phyloP scores from a whole-genome alignment of 345 rosid genomes.

The Lenwebbia sp. region DNA sequence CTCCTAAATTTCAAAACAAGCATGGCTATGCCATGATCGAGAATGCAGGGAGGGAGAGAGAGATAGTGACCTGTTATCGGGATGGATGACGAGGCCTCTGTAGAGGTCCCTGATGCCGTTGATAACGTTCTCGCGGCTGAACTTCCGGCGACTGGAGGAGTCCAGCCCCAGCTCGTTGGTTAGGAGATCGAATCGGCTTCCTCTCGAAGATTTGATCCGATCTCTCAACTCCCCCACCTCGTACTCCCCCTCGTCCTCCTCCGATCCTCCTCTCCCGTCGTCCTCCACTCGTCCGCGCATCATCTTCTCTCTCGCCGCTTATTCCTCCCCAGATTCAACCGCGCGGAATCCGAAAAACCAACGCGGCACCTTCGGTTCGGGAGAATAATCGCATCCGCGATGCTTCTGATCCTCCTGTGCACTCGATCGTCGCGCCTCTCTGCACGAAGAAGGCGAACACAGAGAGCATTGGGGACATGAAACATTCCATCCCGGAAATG shows the following conservation, averaged over 20 bases:
- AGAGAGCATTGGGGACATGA: background rate
- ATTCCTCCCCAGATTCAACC: background rate
- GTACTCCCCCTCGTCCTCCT: constrained; percentile 11
- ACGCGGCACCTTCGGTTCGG: background rate
- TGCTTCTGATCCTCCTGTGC: background rate
- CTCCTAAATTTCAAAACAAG: background rate
- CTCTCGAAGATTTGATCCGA: constrained; percentile 24
- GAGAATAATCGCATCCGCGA: background rate
- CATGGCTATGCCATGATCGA: background rate
- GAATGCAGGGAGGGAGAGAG: background rate
- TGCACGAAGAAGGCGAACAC: background rate
- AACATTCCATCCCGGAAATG: background rate
- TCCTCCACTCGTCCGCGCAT: background rate
- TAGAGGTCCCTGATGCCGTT: constrained; percentile 47
- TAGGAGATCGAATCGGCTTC: constrained; percentile 35
- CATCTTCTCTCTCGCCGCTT: background rate
- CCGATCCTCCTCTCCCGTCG: background rate
- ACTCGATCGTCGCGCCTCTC: background rate
- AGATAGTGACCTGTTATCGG: constrained; percentile 61
- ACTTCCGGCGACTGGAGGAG: constrained; percentile 7
- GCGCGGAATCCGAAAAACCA: background rate
- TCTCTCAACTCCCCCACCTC: constrained; percentile 31
- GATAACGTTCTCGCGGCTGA: constrained; percentile 25
- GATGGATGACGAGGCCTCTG: constrained; percentile 48
- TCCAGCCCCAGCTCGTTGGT: constrained; percentile 31